Evolutionary conservation across 192 early-diverging fungal species (phyloP), one percentile per base, ranked within the genome.

Genomic region (Coemansia sp.): DNA sequence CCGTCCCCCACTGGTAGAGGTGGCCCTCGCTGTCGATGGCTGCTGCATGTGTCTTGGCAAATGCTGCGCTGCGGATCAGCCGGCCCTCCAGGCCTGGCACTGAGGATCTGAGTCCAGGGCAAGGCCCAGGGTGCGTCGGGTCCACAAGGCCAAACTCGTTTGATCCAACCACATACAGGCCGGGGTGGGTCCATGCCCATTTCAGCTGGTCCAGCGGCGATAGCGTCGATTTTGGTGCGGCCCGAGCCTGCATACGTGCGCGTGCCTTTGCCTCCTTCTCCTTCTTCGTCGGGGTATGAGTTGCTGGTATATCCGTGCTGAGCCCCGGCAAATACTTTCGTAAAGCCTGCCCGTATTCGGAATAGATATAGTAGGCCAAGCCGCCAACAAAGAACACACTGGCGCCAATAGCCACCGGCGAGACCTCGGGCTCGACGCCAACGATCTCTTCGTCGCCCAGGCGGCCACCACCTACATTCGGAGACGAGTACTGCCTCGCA

Each of bases 1-100:
- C 67, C 1, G 67, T 51, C n/a, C 67, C 67, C 67, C 67, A 70
- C 38, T 70, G 67, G 51, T 51, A 70, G 11, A 70, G 23, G 23
- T 20, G 26, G 40, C 67, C 67, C 23, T 56, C 44, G 11, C 32
- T 9, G 38, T 70, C 67, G 7, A 63, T 32, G 0, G 67, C 67
- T 3, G 59, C 51, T 5, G 67, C 67, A 7, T 70, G 67, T 0
- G 67, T 63, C 21, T 44, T 51, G 3, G 60, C 27, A 44, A 70
- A 70, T 0, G 55, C 67, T 7, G 54, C 59, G 14, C 53, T 43
- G 31, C 60, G 49, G 17, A 70, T 17, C n/a, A 70, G 46, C 31
- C 50, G 57, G 41, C 67, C 60, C 31, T 63, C 46, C 4, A 70
- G 50, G 3, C 59, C 67, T 1, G 55, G 59, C 19, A 70, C 54